These are phyloP conservation scores for Juglanconis oblonga DNA, from an alignment of 2,329 filamentous ascomycete genomes.

Conservation along the genomic window DNA sequence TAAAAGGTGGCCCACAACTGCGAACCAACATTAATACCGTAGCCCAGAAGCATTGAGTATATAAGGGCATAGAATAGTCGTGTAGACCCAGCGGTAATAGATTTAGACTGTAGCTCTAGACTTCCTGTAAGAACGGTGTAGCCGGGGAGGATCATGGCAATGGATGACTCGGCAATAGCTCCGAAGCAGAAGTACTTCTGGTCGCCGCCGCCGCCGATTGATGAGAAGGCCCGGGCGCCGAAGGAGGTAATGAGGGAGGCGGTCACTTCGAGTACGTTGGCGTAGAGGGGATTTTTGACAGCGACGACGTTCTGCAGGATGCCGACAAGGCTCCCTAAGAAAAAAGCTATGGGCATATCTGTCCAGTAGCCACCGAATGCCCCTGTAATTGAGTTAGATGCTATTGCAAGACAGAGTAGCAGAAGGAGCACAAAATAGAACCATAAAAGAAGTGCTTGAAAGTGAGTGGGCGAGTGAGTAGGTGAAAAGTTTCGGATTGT, in stretches of 20 bases:
- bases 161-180: conserved; percentile 7
- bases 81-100: conserved; percentile 11
- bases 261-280: conserved; percentile 12
- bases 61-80: conserved; percentile 12
- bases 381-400: background rate
- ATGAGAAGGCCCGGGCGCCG: conserved; percentile 7
- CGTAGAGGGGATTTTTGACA: conserved; percentile 6
- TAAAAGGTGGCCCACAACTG: conserved; percentile 30
- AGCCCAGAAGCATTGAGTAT: conserved; percentile 10
- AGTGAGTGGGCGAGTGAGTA: too few relatives aligned
- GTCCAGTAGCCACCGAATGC: conserved; percentile 9
- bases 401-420: too few relatives aligned
- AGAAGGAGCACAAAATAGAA: too few relatives aligned
- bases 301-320: conserved; percentile 9
- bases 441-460: too few relatives aligned
- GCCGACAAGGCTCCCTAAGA: conserved; percentile 9
- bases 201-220: background rate
- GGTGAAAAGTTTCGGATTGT: too few relatives aligned
- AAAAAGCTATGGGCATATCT: conserved; percentile 9
- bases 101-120: conserved; percentile 11
- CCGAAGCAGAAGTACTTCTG: conserved; percentile 13
- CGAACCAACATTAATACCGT: conserved; percentile 25
- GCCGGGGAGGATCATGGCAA: conserved; percentile 9
- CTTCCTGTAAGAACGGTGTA: conserved; percentile 10
- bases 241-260: conserved; percentile 12